Evolutionary conservation across 768 basidiomycete genomes (phyloP).

Genomic region (Kwoniella newhampshirensis): DNA sequence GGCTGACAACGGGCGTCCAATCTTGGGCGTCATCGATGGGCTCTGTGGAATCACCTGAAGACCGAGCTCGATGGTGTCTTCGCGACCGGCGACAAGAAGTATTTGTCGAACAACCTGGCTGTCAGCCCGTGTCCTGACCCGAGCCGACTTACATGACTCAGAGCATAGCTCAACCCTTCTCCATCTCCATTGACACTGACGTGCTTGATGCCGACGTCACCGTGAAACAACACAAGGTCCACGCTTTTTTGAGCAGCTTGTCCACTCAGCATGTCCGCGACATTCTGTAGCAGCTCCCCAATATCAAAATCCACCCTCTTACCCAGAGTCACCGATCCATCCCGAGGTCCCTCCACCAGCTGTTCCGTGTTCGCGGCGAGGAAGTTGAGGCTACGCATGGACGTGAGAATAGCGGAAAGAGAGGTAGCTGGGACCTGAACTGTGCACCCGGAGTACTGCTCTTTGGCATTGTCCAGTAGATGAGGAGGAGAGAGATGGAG

Average conservation of each 20-base stretch:
- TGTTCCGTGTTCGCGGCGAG: slow-evolving; percentile 66
- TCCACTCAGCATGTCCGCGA: slow-evolving; percentile 83
- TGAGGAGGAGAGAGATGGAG: slow-evolving; percentile 87
- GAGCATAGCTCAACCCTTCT: slow-evolving; percentile 72
- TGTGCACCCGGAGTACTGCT: slow-evolving; percentile 86
- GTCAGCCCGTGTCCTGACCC: too few species aligned
- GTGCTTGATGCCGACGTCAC: slow-evolving; percentile 82
- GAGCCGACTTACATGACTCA: slow-evolving; percentile 71
- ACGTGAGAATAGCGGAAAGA: slow-evolving; percentile 81
- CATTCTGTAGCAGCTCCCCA: slow-evolving; percentile 82
- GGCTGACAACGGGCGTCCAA: slow-evolving; percentile 31
- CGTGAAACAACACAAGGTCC: slow-evolving; percentile 86
- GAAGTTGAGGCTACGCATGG: slow-evolving; percentile 91
- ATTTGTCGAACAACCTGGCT: slow-evolving; percentile 81
- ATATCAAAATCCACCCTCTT: slow-evolving; percentile 77
- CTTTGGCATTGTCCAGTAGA: slow-evolving; percentile 85
- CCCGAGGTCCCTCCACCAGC: slow-evolving; percentile 14
- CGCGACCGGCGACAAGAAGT: slow-evolving; percentile 64
- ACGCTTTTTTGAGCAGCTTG: slow-evolving; percentile 78
- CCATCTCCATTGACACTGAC: slow-evolving; percentile 82
- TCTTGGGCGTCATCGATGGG: slow-evolving; percentile 45
- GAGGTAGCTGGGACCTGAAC: slow-evolving; percentile 82
- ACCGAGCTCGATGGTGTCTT: slow-evolving; percentile 84
- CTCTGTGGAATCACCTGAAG: slow-evolving; percentile 57
- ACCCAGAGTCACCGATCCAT: slow-evolving; percentile 13